Percentiles rank a stretch among this genome's conserved stretches.
phyloP scores from a whole-genome alignment of 768 basidiomycete genomes.

The Auricularia sp. region DNA sequence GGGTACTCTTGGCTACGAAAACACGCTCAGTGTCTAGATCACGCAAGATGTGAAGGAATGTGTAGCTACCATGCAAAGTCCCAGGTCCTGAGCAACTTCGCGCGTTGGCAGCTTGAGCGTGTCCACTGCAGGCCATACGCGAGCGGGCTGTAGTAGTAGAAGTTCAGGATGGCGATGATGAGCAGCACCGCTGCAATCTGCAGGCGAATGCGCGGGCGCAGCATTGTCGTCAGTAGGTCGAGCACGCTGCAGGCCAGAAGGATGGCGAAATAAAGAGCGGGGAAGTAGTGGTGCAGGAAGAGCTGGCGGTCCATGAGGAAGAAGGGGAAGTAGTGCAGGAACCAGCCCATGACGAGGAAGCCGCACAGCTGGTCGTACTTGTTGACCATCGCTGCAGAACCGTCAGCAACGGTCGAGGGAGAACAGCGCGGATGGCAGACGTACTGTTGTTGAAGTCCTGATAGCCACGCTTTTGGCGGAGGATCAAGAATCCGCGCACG shows the following conservation, averaged over 20 bases:
- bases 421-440: slow-evolving; percentile 18
- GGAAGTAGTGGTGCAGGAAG: slow-evolving; percentile 97
- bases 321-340: slow-evolving; percentile 91
- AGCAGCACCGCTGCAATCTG: slow-evolving; percentile 72
- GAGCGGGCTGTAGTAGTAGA: slow-evolving; percentile 67
- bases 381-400: slow-evolving; percentile 63
- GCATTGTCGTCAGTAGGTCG: slow-evolving; percentile 71
- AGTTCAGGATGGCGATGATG: slow-evolving; percentile 69
- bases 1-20: slow-evolving; percentile 52
- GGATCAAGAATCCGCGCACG: slow-evolving; percentile 68
- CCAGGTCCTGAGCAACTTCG: slow-evolving; percentile 89
- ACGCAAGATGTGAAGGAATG: background rate
- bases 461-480: slow-evolving; percentile 85
- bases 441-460: slow-evolving; percentile 86
- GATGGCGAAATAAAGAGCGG: slow-evolving; percentile 89
- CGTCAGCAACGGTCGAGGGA: background rate
- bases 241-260: slow-evolving; percentile 69
- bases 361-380: slow-evolving; percentile 88
- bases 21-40: too few relatives aligned
- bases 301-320: slow-evolving; percentile 95
- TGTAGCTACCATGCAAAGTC: slow-evolving; percentile 77
- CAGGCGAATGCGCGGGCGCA: slow-evolving; percentile 66
- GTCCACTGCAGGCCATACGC: slow-evolving; percentile 87
- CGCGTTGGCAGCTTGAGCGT: slow-evolving; percentile 56
- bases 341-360: slow-evolving; percentile 89